Percentiles rank a stretch among this genome's conserved stretches.
These are phyloP conservation scores for Daldinia caldariorum DNA, from an alignment of 495 filamentous ascomycete species.

Conservation along the genomic window DNA sequence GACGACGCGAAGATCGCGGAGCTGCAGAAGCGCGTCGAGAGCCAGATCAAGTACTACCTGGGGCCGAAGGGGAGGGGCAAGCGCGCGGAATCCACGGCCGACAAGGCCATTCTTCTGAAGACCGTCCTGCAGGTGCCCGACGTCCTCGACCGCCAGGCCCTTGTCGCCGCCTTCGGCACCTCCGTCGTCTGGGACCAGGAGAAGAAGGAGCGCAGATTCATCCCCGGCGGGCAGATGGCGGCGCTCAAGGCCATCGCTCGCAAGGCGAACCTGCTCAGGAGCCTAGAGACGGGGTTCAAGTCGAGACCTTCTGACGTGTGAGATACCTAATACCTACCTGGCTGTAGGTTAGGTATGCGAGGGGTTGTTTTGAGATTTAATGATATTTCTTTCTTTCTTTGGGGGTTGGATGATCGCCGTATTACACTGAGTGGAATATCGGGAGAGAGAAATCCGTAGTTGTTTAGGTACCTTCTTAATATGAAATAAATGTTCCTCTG, in stretches of 20 bases:
- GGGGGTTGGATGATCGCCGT: not conserved
- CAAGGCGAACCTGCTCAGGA: not conserved
- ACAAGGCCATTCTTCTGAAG: slow-evolving; percentile 16
- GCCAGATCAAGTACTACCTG: slow-evolving; percentile 24
- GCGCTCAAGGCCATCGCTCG: slow-evolving; percentile 3
- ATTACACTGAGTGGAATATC: not conserved
- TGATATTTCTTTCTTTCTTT: not conserved
- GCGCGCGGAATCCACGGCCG: not conserved
- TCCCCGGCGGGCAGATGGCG: not conserved
- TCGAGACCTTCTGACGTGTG: not conserved
- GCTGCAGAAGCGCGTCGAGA: slow-evolving; percentile 17
- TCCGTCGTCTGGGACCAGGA: slow-evolving; percentile 11
- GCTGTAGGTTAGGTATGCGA: not conserved
- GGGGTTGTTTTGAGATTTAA: not conserved
- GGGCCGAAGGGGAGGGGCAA: not conserved
- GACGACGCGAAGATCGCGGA: not conserved
- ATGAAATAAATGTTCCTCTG: not conserved
- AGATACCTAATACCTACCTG: not conserved
- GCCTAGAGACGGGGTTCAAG: slow-evolving; percentile 2
- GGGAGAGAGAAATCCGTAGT: not conserved
- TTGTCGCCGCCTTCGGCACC: slow-evolving; percentile 13
- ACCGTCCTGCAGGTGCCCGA: slow-evolving; percentile 22
- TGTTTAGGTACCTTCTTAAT: not conserved
- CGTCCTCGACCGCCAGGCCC: slow-evolving; percentile 6
- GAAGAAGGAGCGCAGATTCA: not conserved